Evolutionary conservation across 495 filamentous ascomycete species (phyloP).

Genomic region (Oleoguttula mirabilis): DNA sequence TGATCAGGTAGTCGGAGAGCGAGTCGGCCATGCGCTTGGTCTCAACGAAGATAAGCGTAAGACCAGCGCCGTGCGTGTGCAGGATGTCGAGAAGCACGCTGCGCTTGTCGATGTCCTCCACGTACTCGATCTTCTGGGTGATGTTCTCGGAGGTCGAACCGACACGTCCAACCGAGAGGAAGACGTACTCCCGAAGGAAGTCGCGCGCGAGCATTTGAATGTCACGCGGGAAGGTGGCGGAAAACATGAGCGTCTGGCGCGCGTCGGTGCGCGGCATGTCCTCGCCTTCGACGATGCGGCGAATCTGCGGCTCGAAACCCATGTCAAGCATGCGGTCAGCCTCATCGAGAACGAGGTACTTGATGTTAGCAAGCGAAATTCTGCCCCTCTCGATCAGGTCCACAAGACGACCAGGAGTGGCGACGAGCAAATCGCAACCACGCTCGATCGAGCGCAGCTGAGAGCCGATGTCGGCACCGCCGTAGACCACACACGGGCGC

Average conservation of each 20-base stretch:
- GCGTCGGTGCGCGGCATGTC: slow-evolving; percentile 80
- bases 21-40: slow-evolving; percentile 99
- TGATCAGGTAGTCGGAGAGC: slow-evolving; percentile 92
- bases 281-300: slow-evolving; percentile 92
- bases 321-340: slow-evolving; percentile 99
- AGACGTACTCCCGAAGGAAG: slow-evolving; percentile 96
- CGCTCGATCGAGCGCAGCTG: slow-evolving; percentile 96
- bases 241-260: slow-evolving; percentile 99
- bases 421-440: slow-evolving; percentile 92
- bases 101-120: slow-evolving; percentile 94
- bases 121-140: slow-evolving; percentile 96
- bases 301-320: slow-evolving; percentile 99
- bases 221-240: slow-evolving; percentile 94
- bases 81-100: slow-evolving; percentile 94
- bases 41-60: slow-evolving; percentile 96
- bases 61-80: slow-evolving; percentile 81
- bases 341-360: slow-evolving; percentile 97
- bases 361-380: slow-evolving; percentile 93
- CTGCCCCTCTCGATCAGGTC: slow-evolving; percentile 97
- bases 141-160: slow-evolving; percentile 99
- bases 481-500: slow-evolving; percentile 94
- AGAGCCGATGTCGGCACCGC: slow-evolving; percentile 94
- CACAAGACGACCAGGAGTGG: slow-evolving; percentile 91
- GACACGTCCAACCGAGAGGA: slow-evolving; percentile 96
- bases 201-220: slow-evolving; percentile 98